These are phyloP conservation scores for Saccharomycopsis fibuligera DNA, from an alignment of 805 yeast species.

Conservation along the genomic window DNA sequence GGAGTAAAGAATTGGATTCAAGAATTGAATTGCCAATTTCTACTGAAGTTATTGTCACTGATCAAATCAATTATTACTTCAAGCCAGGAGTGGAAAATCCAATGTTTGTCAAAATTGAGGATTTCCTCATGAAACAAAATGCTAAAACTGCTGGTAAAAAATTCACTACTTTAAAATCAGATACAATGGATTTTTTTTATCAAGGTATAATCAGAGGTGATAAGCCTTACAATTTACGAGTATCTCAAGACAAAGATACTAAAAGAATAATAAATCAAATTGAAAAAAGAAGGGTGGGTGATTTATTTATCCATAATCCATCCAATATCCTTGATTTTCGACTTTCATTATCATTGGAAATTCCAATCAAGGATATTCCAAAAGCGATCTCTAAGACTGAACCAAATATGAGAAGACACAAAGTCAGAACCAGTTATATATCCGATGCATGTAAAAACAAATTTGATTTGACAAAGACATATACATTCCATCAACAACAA, in stretches of 20 bases:
- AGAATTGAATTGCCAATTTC: slow-evolving; percentile 61
- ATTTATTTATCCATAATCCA: slow-evolving; percentile 66
- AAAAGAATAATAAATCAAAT: slow-evolving; percentile 63
- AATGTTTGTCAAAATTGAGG: slow-evolving; percentile 51
- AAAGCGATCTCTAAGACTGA: slow-evolving; percentile 47
- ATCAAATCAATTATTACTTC: slow-evolving; percentile 48
- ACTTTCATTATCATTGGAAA: slow-evolving; percentile 68
- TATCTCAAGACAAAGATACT: slow-evolving; percentile 62
- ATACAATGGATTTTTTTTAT: slow-evolving; percentile 56
- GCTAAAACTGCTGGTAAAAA: slow-evolving; percentile 43
- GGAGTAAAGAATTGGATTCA: slow-evolving; percentile 55
- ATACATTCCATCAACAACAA: slow-evolving; percentile 24
- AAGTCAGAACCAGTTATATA: slow-evolving; percentile 66
- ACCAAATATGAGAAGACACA: slow-evolving; percentile 57
- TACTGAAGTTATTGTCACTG: slow-evolving; percentile 59
- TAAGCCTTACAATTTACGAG: slow-evolving; percentile 56
- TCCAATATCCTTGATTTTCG: slow-evolving; percentile 72
- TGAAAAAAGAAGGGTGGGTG: slow-evolving; percentile 68
- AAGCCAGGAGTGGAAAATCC: slow-evolving; percentile 61
- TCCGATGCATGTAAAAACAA: slow-evolving; percentile 69
- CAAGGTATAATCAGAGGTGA: slow-evolving; percentile 58
- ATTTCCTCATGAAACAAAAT: slow-evolving; percentile 49
- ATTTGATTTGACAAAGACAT: slow-evolving; percentile 65
- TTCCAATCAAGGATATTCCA: slow-evolving; percentile 57
- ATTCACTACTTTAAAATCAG: slow-evolving; percentile 55